Base-by-base conservation (phyloP, 2,329 filamentous ascomycete species). In the Fusarium heterosporum region DNA sequence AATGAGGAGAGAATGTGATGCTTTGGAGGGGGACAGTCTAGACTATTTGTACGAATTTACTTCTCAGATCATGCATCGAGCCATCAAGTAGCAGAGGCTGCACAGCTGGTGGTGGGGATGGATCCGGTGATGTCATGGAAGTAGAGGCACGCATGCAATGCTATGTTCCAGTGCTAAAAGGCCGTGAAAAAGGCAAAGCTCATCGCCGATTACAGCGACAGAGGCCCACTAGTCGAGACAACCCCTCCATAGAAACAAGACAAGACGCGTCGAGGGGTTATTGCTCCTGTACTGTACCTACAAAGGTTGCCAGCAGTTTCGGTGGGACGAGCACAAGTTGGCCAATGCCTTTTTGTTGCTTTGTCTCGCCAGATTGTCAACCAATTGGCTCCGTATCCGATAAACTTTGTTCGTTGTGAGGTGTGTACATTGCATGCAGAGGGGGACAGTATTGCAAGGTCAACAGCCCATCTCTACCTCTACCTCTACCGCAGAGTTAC, bases 81-180 rank as follows among this genome's bases (percentile, higher is more conserved):
- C 43, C 43, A 54, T 42, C 41, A 49, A 46, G 29, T 22, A 62
- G 36, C 51, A 34, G 51, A 26, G 16, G 45, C 39, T 55, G 54
- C 17, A 36, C 36, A 49, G 45, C 19, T 54, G 50, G 40, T 53
- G 41, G 30, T 51, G 53, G 54, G 60, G 58, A 69, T 71, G 69
- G 67, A 68, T 64, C 58, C 61, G 39, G 71, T 73, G 71, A 73
- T 73, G 70, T 73, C 71, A 73, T 73, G 47, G 53, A 66, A 59
- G 39, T 25, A 40, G 17, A 29, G 34, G 26, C 40, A 26, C 25
- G 22, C 22, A 22, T 22, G 22, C 22, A 22, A 34, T 34, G 34
- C 55, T 42, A 41, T 59, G 40, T 26, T 39, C 17, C 26, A 36
- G 16, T 36, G 34, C 39, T 28, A 17, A 56, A 51, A 29, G 45